Evolutionary conservation across 331 rosid species (phyloP), one percentile per base, ranked within the genome.

Genomic region (Quercus phellos): DNA sequence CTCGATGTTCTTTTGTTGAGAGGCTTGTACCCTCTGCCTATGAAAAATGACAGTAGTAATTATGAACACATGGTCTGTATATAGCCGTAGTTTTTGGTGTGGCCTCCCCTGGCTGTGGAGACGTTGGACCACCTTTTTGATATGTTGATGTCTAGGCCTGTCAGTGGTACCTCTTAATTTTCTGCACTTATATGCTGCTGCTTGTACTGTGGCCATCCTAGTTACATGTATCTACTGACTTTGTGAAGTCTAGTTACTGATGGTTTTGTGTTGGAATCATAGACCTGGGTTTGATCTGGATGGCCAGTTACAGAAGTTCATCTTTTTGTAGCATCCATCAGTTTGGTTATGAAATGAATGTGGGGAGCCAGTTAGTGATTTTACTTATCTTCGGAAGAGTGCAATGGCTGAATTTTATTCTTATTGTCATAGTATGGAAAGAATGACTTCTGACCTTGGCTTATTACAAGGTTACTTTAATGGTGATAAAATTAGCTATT

Each of bases 1-100:
- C 80, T 87, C 98, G 0, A 93, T 95, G 98, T 95, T 92, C 83
- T 94, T 94, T 73, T 94, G 98, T 32, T 94, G 90, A 92, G 72
- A 72, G 59, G 24, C 55, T 4, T 6, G 30, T 12, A 67, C 74
- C 63, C 7, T 21, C 8, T 10, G 50, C 9, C 0, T 30, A 1
- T 54, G 17, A 59, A 22, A 7, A 5, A 7, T 4, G 12, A 72
- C 56, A 2, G 6, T 38, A 38, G 46, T 72, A 77, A 77, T 32
- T 38, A 19, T 61, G 73, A 53, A 19, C 35, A 67, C 43, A 1
- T 81, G 38, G 70, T 74, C 9, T 84, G 75, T 88, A 71, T 74
- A 80, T 84, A 84, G 69, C 51, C 17, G 1, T 69, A 18, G 35
- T 21, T 30, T 61, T 51, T 63, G 78, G 54, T 69, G 46, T 70